Percentiles rank a stretch among this genome's conserved stretches.
phyloP scores from a whole-genome alignment of 1,284 basidiomycete genomes.

The Ganoderma meredithae region DNA sequence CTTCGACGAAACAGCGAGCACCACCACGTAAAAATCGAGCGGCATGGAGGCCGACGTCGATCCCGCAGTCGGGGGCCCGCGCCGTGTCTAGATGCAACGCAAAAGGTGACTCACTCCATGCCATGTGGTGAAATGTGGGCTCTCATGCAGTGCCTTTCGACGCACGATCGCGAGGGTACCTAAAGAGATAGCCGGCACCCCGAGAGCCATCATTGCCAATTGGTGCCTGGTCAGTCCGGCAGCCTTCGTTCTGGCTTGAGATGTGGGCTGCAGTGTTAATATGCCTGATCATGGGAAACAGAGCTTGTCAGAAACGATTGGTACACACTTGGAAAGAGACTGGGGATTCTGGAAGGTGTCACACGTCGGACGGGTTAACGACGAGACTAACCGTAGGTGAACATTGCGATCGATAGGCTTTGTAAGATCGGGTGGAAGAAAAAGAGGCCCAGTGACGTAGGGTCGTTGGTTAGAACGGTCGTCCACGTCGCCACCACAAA shows the following conservation, averaged over 20 bases:
- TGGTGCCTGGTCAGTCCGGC: constrained; percentile 73
- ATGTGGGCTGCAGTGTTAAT: constrained; percentile 77
- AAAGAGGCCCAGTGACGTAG: constrained; percentile 62
- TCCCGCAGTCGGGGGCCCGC: constrained; percentile 7
- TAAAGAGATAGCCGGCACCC: constrained; percentile 58
- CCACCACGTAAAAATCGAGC: background rate
- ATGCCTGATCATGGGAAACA: constrained; percentile 54
- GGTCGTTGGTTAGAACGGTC: constrained; percentile 55
- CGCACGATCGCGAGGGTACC: constrained; percentile 63
- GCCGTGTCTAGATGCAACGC: background rate
- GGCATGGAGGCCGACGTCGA: constrained; percentile 5
- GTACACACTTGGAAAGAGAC: background rate
- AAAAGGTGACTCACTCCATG: constrained; percentile 61
- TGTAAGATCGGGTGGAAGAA: constrained; percentile 71
- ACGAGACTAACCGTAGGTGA: constrained; percentile 61
- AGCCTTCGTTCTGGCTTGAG: constrained; percentile 68
- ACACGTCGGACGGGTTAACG: background rate
- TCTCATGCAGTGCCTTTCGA: constrained; percentile 57
- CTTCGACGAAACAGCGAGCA: constrained; percentile 15
- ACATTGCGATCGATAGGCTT: constrained; percentile 57
- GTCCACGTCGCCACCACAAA: constrained; percentile 60
- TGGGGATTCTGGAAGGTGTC: constrained; percentile 2
- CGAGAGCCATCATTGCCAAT: constrained; percentile 58
- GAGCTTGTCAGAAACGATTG: background rate
- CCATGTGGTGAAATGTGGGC: constrained; percentile 68